These are phyloP conservation scores for Suaeda aralocaspica DNA, from an alignment of 148 eudicot genomes.

Conservation along the genomic window DNA sequence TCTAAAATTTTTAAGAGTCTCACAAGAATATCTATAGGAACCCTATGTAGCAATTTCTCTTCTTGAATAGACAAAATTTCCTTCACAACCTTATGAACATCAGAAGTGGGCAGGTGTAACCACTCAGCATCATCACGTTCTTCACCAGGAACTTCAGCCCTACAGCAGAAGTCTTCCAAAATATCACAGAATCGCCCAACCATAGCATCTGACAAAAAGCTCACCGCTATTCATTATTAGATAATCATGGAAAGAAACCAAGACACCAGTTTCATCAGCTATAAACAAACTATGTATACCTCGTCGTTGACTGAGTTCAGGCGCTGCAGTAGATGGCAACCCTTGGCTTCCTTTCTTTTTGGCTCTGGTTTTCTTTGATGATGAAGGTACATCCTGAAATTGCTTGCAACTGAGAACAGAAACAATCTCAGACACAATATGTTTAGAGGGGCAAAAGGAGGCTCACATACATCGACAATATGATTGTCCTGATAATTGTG, in stretches of 20 bases:
- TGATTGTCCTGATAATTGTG: slow-evolving; percentile 37
- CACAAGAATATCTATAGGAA: slow-evolving; percentile 65
- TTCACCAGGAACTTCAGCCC: slow-evolving; percentile 68
- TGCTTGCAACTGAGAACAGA: slow-evolving; percentile 18
- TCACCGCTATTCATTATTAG: slow-evolving; percentile 4
- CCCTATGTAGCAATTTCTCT: slow-evolving; percentile 58
- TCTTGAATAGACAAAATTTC: slow-evolving; percentile 61
- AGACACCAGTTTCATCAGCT: background rate
- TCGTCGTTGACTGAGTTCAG: slow-evolving; percentile 55
- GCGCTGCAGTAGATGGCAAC: slow-evolving; percentile 27
- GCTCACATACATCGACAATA: slow-evolving; percentile 41
- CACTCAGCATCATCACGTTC: slow-evolving; percentile 80
- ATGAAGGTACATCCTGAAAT: slow-evolving; percentile 55
- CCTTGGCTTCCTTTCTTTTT: slow-evolving; percentile 68
- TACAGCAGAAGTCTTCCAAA: slow-evolving; percentile 70
- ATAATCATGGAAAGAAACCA: slow-evolving; percentile 1
- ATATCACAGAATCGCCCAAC: slow-evolving; percentile 57
- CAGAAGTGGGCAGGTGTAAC: slow-evolving; percentile 58
- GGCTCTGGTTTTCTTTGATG: slow-evolving; percentile 57
- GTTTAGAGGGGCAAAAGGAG: background rate
- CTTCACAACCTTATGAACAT: slow-evolving; percentile 58
- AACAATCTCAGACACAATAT: slow-evolving; percentile 4
- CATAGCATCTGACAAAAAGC: slow-evolving; percentile 49
- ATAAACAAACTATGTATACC: slow-evolving; percentile 37
- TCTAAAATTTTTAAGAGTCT: slow-evolving; percentile 74